Conservation (phyloP, 305 asterid species). For the Rubia occidens region DNA sequence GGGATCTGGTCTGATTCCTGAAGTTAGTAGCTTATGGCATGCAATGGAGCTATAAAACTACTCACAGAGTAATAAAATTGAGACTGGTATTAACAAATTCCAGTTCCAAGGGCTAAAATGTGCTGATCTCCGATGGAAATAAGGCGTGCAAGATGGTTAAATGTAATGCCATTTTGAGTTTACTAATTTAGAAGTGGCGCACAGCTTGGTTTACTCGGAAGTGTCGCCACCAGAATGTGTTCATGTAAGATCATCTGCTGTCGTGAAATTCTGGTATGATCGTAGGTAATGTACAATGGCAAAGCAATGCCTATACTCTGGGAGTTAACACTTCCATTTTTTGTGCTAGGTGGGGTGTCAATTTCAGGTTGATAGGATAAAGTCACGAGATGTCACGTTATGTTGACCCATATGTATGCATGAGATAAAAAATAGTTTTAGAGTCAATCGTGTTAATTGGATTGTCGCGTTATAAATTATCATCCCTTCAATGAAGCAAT, state of each 20-base stretch:
- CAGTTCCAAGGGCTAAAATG: not conserved
- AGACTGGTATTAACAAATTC: not conserved
- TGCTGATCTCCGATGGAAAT: not conserved
- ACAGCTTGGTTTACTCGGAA: not conserved
- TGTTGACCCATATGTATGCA: too few relatives aligned
- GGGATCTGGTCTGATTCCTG: conserved; percentile 67
- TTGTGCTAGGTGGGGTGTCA: not conserved
- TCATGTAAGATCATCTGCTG: not conserved
- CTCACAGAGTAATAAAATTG: conserved; percentile 6
- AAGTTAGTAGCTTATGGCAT: conserved; percentile 48
- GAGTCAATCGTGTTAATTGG: too few relatives aligned
- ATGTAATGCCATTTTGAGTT: not conserved
- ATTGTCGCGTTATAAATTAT: too few relatives aligned
- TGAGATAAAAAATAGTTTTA: too few relatives aligned
- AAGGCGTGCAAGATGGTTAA: not conserved
- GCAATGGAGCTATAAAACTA: conserved; percentile 45
- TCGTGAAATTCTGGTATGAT: not conserved
- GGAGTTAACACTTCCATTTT: not conserved
- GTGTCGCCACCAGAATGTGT: not conserved
- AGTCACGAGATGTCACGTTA: too few relatives aligned
- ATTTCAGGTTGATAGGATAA: not conserved
- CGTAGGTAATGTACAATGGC: not conserved
- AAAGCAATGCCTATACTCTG: too few relatives aligned
- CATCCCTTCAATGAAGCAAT: too few relatives aligned
- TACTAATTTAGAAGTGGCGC: not conserved